Percentiles rank a stretch among this genome's conserved stretches.
These are phyloP conservation scores for Solanum acaule DNA, from an alignment of 257 asterid genomes.

Conservation along the genomic window DNA sequence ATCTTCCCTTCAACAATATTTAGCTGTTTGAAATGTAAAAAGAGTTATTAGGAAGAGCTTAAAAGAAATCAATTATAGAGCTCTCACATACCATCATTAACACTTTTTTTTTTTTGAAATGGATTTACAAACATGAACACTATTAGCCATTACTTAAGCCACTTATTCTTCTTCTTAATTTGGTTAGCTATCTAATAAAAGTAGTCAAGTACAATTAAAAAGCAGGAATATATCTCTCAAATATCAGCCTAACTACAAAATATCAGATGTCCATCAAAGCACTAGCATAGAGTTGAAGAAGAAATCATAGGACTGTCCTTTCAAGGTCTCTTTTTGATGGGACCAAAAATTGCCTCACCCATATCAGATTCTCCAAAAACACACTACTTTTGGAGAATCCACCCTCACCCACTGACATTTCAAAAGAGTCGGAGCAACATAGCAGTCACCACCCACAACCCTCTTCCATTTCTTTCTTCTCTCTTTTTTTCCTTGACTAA, in stretches of 20 bases:
- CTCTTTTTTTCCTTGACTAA: not conserved
- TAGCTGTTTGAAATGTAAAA: slow-evolving; percentile 34
- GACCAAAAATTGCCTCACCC: not conserved
- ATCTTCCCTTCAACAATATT: slow-evolving; percentile 95
- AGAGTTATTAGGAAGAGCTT: not conserved
- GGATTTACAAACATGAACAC: not conserved
- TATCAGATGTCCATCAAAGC: not conserved
- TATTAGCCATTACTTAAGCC: not conserved
- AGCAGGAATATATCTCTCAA: not conserved
- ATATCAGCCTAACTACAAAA: not conserved
- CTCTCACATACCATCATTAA: not conserved
- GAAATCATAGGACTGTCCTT: not conserved
- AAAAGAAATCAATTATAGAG: not conserved
- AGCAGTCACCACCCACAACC: not conserved
- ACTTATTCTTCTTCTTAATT: not conserved
- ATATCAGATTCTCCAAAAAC: no score
- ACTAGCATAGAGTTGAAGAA: not conserved
- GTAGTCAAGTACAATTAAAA: not conserved
- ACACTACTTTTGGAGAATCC: no score
- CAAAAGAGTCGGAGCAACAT: not conserved
- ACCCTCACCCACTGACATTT: no score
- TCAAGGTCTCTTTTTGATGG: not conserved
- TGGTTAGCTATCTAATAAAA: not conserved
- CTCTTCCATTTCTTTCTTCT: not conserved
- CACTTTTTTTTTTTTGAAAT: not conserved